Base-by-base conservation (phyloP, 2,329 filamentous ascomycete genomes). In the Capronia epimyces region DNA sequence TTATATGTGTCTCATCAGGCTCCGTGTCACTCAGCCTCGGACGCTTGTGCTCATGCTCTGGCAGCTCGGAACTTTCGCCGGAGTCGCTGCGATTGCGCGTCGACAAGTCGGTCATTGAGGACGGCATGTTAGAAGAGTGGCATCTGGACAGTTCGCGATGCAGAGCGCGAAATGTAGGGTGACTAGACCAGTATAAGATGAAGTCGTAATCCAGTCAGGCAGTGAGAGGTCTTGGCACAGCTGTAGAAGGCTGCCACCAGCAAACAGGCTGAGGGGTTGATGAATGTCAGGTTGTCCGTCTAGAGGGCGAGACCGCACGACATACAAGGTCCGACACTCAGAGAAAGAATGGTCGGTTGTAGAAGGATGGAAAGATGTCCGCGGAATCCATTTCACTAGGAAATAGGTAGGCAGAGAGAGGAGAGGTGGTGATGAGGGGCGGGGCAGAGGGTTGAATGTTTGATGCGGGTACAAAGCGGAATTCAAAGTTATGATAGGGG, bases 11-110 rank as follows among this genome's bases (percentile, higher is more conserved):
- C 43, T 39, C 52, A 46, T 57, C 57, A 53, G 50, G 45, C 43
- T 57, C 51, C 22, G 49, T 48, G 18, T 58, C 57, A 49, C 57
- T 60, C 57, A 60, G 52, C 47, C 59, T 55, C 32, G 59, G 59
- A 41, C 59, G 58, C 44, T 62, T 62, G 50, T 59, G 56, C 43
- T 62, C 59, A 51, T 62, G 59, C 46, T 58, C 51, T 27, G 59
- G 56, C 48, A 62, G 39, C 37, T 56, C 59, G 16, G 59, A 57
- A 41, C 53, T 52, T 49, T 49, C 59, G 25, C 43, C 51, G 29
- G 59, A 62, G 47, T 55, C 52, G 44, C 58, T 60, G 46, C 59
- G 59, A 49, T 58, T 60, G 44, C 59, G 53, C 32, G 52, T 47
- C 10, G 54, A 56, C 48, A 50, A 52, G 29, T 61, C 57, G 25